Base-by-base conservation (phyloP, 2,329 filamentous ascomycete species). In the Fusarium begoniae region DNA sequence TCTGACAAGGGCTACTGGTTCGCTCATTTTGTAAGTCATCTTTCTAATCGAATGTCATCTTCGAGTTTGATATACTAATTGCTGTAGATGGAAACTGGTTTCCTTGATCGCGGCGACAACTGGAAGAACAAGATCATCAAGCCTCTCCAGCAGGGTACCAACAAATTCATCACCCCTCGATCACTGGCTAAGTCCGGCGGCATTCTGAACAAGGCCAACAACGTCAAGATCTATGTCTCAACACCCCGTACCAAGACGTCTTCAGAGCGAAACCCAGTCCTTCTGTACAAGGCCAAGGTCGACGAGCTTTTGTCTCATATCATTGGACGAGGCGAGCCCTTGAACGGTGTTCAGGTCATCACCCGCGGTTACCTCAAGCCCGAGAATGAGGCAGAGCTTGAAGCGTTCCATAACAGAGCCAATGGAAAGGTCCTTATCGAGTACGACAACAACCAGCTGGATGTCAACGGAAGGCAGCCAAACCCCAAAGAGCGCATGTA, bases 11-110 rank as follows among this genome's bases (percentile, higher is more conserved):
- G 53, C 5, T 56, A 56, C 37, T 56, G 53, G 53, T 56, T 43
- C 15, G 35, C 53, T 28, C 53, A 43, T 43, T 56, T 56, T 43
- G 37, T 43, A 32, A 30, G 53, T n/a, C 35, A 2, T n/a, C 14
- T 28, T n/a, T 0, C 2, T 12, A 2, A 13, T 6, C 2, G 1
- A 1, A 20, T 7, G 0, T 28, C 20, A 0, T 13, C 51, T 30
- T 28, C 37, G 15, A 14, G 11, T 17, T 15, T 3, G 17, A 24
- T 8, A 30, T 10, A 20, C 26, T 56, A 8, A 41, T 28, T 18
- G 2, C 3, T 11, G 6, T 24, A 56, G 53, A 56, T 56, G 53
- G 53, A 56, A 24, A 41, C 53, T 14, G 37, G 53, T 6, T 56
- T 56, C 53, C 37, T 56, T 22, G 9, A 56, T 7, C 26, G 26